A percentile compares a stretch with the other conserved stretches of the same genome.
Conservation (phyloP, 495 filamentous ascomycete species). For the Hyaloscypha hepaticicola region DNA sequence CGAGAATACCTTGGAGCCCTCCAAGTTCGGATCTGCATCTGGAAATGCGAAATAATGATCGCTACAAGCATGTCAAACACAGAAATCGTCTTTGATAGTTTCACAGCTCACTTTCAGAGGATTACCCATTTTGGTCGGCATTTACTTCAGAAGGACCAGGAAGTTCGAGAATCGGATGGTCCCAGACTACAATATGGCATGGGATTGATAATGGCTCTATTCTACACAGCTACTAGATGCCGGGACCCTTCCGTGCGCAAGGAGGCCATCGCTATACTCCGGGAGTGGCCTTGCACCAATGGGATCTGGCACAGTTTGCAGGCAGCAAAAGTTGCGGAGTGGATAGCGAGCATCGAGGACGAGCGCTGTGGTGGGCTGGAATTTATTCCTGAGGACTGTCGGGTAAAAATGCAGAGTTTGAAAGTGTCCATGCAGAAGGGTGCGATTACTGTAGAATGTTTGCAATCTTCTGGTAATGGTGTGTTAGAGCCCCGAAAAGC, state of each 20-base stretch:
- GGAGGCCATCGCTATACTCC: constrained; percentile 22
- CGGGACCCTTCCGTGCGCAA: constrained; percentile 18
- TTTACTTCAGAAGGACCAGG: constrained; percentile 26
- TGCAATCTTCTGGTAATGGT: constrained; percentile 25
- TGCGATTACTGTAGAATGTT: constrained; percentile 24
- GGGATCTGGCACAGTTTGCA: constrained; percentile 25
- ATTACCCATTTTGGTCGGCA: constrained; percentile 23
- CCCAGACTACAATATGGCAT: constrained; percentile 22
- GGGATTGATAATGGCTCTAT: constrained; percentile 25
- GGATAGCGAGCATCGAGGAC: constrained; percentile 24
- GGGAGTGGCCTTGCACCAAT: constrained; percentile 24
- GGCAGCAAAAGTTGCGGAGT: constrained; percentile 27
- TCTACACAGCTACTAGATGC: constrained; percentile 26
- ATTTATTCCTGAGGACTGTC: constrained; percentile 19
- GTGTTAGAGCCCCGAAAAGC: constrained; percentile 22
- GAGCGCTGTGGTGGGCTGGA: constrained; percentile 10
- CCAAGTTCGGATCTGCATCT: constrained; percentile 21
- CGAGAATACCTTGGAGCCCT: constrained; percentile 25
- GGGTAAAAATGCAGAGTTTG: constrained; percentile 22
- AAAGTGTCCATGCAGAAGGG: constrained; percentile 14
- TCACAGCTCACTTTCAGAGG: constrained; percentile 13
- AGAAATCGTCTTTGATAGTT: constrained; percentile 9
- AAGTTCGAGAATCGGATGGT: constrained; percentile 22
- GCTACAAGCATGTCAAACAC: constrained; percentile 3
- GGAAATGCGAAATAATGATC: constrained; percentile 25